Base-by-base conservation (phyloP, 2,329 filamentous ascomycete species). In the Colletotrichum cordylinicola region DNA sequence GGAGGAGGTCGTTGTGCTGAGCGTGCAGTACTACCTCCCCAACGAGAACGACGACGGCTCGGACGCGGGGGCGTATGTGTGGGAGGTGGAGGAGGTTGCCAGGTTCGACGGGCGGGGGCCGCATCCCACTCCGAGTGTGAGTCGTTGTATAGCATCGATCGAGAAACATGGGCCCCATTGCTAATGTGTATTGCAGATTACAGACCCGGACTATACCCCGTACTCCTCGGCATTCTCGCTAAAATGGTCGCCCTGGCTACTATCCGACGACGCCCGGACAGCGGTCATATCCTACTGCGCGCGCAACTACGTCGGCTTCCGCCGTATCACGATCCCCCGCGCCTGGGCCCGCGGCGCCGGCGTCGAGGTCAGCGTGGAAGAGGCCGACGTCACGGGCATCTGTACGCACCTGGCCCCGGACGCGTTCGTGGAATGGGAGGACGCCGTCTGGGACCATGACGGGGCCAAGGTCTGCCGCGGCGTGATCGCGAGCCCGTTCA, bases 401-500 rank as follows among this genome's bases (percentile, higher is more conserved):
- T 92, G 91, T 77, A 79, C 89, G 15, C 85, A 87, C 75, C 84
- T 92, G 18, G 86, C 85, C 0, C 82, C 87, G 0, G 90, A 91
- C 77, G 87, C 90, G 2, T 91, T 91, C 77, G 82, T 92, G 16
- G 87, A 88, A 67, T 92, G 90, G 85, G 90, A 92, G 78, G 86
- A 90, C 62, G 83, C 82, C 55, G 79, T 90, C 18, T 89, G 87
- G 85, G 80, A 82, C 0, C 82, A 86, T 6, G 83, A 81, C 5
- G 80, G 80, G 7, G 80, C 79, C 1, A 84, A 82, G n/a, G 79
- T 86, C 55, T 90, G 87, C 60, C 87, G 90, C n/a, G 90, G 90
- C 4, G 83, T 91, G 4, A 86, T 92, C 7, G 87, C 88, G 2
- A 91, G 90, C 0, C 90, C 90, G 0, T 86, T 88, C 43, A 81